Conservation (phyloP, 163 green algal species). For the Dunaliella salina region DNA sequence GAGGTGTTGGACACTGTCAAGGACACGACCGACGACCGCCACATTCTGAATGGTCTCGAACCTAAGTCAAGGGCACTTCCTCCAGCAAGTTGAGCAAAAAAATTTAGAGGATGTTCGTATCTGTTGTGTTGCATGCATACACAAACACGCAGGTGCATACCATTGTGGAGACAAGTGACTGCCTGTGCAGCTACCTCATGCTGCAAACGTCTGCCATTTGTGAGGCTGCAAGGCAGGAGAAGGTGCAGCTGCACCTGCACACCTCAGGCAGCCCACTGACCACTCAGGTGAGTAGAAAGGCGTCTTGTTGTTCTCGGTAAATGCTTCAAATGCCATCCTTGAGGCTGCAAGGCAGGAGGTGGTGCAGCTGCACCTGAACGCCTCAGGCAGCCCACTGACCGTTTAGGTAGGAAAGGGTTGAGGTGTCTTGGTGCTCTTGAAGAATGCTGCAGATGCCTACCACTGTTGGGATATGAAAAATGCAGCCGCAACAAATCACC, state of each 20-base stretch:
- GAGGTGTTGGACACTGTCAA: too few species aligned
- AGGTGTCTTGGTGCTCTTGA: too few species aligned
- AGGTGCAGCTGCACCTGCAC: not conserved
- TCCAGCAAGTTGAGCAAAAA: too few species aligned
- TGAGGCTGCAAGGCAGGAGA: not conserved
- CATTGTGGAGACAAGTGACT: not conserved
- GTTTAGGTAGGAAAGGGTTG: not conserved
- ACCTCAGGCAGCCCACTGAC: not conserved
- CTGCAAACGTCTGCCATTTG: not conserved
- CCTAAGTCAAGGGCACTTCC: too few species aligned
- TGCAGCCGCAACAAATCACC: not conserved
- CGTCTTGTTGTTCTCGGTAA: too few species aligned
- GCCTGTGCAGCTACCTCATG: not conserved
- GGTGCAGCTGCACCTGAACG: not conserved
- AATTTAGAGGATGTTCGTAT: too few species aligned
- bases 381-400: not conserved
- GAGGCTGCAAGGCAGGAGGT: not conserved
- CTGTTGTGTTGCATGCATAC: too few species aligned
- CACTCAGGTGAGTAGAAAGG: not conserved
- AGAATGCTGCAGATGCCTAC: not conserved
- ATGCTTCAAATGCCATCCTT: not conserved
- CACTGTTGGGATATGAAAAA: not conserved
- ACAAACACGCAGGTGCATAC: not conserved
- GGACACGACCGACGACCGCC: too few species aligned
- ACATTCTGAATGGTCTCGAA: too few species aligned